phyloP scores from a whole-genome alignment of 306 rosid genomes.

The Inga oerstediana region DNA sequence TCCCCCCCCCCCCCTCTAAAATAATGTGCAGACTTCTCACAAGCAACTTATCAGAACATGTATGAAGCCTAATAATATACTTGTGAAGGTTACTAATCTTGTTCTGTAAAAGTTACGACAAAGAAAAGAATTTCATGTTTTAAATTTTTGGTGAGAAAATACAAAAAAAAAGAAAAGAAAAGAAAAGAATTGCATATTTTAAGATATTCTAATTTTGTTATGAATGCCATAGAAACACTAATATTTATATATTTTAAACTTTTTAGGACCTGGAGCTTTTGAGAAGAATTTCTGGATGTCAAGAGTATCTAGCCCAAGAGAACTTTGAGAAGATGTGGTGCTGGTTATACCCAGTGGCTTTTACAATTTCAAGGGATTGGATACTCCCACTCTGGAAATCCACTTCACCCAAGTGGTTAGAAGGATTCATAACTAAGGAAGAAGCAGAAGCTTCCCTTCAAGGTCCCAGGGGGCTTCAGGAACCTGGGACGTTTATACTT shows the following conservation, averaged over 20 bases:
- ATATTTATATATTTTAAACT: slow-evolving; percentile 26
- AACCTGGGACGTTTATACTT: slow-evolving; percentile 88
- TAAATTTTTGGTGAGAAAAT: not conserved
- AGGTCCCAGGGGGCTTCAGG: slow-evolving; percentile 81
- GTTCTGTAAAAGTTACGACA: slow-evolving; percentile 4
- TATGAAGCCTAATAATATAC: not conserved
- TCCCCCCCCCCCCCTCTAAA: no score
- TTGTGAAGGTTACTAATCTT: not conserved
- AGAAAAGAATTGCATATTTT: not conserved
- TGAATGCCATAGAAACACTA: slow-evolving; percentile 11
- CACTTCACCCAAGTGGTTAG: slow-evolving; percentile 87
- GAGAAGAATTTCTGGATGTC: slow-evolving; percentile 82
- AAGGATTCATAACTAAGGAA: slow-evolving; percentile 93
- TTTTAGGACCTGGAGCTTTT: slow-evolving; percentile 81
- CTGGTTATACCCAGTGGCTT: slow-evolving; percentile 95
- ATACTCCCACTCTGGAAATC: slow-evolving; percentile 85
- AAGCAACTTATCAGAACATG: not conserved
- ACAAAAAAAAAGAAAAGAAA: not conserved
- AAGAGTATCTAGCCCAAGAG: slow-evolving; percentile 65
- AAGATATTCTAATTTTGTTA: not conserved
- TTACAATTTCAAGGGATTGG: slow-evolving; percentile 66
- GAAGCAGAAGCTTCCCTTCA: slow-evolving; percentile 92
- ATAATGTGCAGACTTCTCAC: not conserved
- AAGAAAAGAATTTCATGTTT: not conserved
- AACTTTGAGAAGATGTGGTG: slow-evolving; percentile 96